Conservation (phyloP, 192 early-diverging fungal species). For the Piromyces sp. region DNA sequence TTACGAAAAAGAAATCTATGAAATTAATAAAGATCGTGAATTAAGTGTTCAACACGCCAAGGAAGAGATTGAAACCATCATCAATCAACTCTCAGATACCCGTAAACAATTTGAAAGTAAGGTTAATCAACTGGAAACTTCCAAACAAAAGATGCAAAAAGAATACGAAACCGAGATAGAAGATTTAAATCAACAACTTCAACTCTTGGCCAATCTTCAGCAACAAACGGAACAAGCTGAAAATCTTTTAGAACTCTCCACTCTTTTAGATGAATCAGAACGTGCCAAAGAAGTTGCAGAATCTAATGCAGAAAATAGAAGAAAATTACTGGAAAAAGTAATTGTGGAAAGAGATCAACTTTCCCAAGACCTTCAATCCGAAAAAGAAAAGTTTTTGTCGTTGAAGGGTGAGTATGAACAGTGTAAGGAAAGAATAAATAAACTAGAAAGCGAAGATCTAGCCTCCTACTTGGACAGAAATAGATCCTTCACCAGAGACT, state of each 20-base stretch:
- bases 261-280: not conserved
- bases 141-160: not conserved
- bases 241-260: not conserved
- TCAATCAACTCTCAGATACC: not conserved
- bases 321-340: not conserved
- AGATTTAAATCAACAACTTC: not conserved
- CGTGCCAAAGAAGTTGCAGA: not conserved
- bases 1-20: not conserved
- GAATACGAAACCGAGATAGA: not conserved
- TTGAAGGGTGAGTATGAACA: not conserved
- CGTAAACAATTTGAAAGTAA: not conserved
- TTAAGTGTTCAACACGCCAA: not conserved
- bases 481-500: not conserved
- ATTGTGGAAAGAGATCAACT: not conserved
- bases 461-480: too few species aligned
- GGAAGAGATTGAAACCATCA: not conserved
- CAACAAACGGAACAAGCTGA: not conserved
- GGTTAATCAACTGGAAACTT: not conserved
- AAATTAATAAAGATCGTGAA: not conserved
- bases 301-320: not conserved
- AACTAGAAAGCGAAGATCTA: not conserved
- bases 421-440: not conserved
- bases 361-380: not conserved
- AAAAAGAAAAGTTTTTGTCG: not conserved
- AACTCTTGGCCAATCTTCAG: not conserved